Percentiles rank a stretch among this genome's conserved stretches.
These are phyloP conservation scores for Adansonia madagascariensis DNA, from an alignment of 441 rosid genomes.

Conservation along the genomic window DNA sequence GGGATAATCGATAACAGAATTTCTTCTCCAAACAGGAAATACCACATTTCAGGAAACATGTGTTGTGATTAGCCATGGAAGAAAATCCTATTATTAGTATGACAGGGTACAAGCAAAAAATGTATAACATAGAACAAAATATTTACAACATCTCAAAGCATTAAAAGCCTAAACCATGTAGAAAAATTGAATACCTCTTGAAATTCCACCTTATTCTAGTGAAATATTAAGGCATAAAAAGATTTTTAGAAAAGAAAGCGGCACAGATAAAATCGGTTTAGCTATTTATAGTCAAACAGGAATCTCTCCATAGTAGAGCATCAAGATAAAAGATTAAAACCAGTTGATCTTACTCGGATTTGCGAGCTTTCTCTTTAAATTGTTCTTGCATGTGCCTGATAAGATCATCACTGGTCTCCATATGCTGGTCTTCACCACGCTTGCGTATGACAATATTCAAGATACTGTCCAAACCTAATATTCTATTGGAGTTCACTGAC, in stretches of 20 bases:
- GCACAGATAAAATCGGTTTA: not conserved
- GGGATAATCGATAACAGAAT: conserved; percentile 9
- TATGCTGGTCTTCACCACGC: conserved; percentile 66
- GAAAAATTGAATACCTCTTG: not conserved
- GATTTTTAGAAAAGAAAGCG: not conserved
- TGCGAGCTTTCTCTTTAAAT: conserved; percentile 96
- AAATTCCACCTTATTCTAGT: not conserved
- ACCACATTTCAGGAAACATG: conserved; percentile 2
- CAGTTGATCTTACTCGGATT: conserved; percentile 81
- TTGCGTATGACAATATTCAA: conserved; percentile 95
- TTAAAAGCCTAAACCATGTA: conserved; percentile 9
- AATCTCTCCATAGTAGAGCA: not conserved
- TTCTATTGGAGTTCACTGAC: conserved; percentile 65
- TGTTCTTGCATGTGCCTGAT: conserved; percentile 97
- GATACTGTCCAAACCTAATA: conserved; percentile 89
- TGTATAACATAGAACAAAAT: conserved; percentile 7
- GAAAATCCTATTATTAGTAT: not conserved
- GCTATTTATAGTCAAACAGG: not conserved
- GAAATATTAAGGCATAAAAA: not conserved
- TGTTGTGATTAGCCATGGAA: not conserved
- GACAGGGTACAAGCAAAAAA: not conserved
- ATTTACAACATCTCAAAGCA: conserved; percentile 12
- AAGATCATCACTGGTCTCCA: conserved; percentile 95
- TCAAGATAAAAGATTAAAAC: conserved; percentile 29
- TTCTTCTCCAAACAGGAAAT: conserved; percentile 15